These are phyloP conservation scores for Pichia sp. DNA, from an alignment of 1,139 yeast genomes.

Conservation along the genomic window DNA sequence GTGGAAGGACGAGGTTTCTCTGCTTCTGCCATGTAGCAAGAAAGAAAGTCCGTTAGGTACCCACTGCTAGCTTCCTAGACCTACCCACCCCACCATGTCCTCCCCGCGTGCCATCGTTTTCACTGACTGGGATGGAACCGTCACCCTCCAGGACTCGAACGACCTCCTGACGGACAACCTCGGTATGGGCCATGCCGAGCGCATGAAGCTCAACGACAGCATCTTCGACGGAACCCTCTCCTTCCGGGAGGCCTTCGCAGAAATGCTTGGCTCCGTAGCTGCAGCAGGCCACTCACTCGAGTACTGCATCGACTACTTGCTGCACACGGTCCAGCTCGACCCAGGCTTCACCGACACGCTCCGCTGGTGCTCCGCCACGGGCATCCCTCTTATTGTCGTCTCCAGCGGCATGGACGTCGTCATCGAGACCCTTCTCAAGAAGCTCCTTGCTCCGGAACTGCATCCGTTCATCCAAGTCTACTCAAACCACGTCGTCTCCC, in stretches of 20 bases:
- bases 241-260: slow-evolving; percentile 78
- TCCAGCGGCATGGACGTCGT: slow-evolving; percentile 93
- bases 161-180: slow-evolving; percentile 83
- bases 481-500: slow-evolving; percentile 62
- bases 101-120: slow-evolving; percentile 68
- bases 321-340: slow-evolving; percentile 66
- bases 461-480: slow-evolving; percentile 71
- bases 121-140: slow-evolving; percentile 98
- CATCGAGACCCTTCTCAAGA: slow-evolving; percentile 68
- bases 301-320: slow-evolving; percentile 68
- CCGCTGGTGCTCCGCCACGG: slow-evolving; percentile 67
- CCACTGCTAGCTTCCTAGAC: too few species aligned
- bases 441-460: slow-evolving; percentile 68
- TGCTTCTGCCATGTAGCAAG: too few species aligned
- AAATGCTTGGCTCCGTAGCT: slow-evolving; percentile 81
- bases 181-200: slow-evolving; percentile 75
- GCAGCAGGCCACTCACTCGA: slow-evolving; percentile 43
- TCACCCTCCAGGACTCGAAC: slow-evolving; percentile 87
- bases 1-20: too few species aligned
- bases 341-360: slow-evolving; percentile 85
- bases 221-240: slow-evolving; percentile 54
- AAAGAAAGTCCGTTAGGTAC: too few species aligned
- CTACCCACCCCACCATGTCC: neutral
- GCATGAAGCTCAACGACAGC: slow-evolving; percentile 65
- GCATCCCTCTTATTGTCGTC: slow-evolving; percentile 67